phyloP scores from a whole-genome alignment of 108 stramenopile species.

The Pseudonitzschia delicatissima region DNA sequence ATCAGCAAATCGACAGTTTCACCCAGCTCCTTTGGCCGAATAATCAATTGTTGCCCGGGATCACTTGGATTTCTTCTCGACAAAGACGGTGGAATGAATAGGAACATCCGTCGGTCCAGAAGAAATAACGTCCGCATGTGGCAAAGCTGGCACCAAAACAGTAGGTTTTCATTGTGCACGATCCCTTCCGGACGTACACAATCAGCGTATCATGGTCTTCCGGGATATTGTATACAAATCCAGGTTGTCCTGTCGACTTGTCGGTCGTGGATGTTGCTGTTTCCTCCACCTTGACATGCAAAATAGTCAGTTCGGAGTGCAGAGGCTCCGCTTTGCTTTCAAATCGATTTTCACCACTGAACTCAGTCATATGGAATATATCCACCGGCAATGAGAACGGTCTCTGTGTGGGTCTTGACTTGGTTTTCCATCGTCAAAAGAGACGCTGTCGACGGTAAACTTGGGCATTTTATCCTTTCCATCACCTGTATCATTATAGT shows the following conservation, averaged over 20 bases:
- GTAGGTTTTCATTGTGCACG: slow-evolving; percentile 15
- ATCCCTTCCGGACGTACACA: slow-evolving; percentile 63
- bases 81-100: slow-evolving; percentile 53
- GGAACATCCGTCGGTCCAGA: slow-evolving; percentile 21
- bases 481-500: neutral
- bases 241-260: neutral
- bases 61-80: slow-evolving; percentile 14
- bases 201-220: slow-evolving; percentile 51
- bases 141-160: slow-evolving; percentile 15
- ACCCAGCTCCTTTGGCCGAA: neutral
- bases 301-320: slow-evolving; percentile 36
- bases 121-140: no score
- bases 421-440: neutral
- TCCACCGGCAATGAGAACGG: neutral
- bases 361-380: no score
- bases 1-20: slow-evolving; percentile 61
- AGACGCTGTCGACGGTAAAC: no score
- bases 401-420: neutral
- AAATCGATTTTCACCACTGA: slow-evolving; percentile 50
- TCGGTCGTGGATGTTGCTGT: neutral
- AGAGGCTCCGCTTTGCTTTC: slow-evolving; percentile 5
- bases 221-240: slow-evolving; percentile 54
- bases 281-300: slow-evolving; percentile 41
- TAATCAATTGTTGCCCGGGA: neutral
- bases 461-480: no score